Evolutionary conservation across 2,329 filamentous ascomycete genomes (phyloP).

Genomic region (Thelonectria rubi): DNA sequence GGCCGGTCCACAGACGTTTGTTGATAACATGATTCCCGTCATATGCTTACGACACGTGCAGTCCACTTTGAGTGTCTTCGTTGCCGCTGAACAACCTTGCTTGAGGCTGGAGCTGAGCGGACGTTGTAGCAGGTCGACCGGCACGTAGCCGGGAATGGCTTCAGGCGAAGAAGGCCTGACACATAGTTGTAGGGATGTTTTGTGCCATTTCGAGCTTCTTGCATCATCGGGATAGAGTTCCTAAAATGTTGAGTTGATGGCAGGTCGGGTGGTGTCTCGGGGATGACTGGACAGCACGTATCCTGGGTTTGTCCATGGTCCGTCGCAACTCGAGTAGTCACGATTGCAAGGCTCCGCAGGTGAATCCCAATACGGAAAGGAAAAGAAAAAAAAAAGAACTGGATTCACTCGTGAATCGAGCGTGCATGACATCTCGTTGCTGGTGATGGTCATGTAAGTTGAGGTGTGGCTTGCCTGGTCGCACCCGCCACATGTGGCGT

Average conservation of each 20-base stretch:
- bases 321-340: background rate
- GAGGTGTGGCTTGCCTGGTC: conserved; percentile 10
- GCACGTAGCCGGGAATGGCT: background rate
- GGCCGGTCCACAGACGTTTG: conserved; percentile 9
- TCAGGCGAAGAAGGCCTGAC: background rate
- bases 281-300: conserved; percentile 3
- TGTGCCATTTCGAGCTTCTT: conserved; percentile 16
- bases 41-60: conserved; percentile 22
- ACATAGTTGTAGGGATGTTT: conserved; percentile 3
- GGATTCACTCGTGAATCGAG: background rate
- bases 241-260: conserved; percentile 2
- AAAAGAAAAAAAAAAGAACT: background rate
- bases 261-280: background rate
- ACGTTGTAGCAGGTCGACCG: background rate
- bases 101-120: background rate
- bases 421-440: background rate
- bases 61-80: background rate
- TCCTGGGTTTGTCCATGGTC: background rate
- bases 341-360: background rate
- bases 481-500: conserved; percentile 26
- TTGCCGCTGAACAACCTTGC: background rate
- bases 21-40: conserved; percentile 13
- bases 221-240: conserved; percentile 6
- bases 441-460: conserved; percentile 1
- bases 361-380: background rate